Evolutionary conservation across 352 stramenopile genomes (phyloP), one percentile per base, ranked within the genome.

Genomic region (Blastocystis sp.): DNA sequence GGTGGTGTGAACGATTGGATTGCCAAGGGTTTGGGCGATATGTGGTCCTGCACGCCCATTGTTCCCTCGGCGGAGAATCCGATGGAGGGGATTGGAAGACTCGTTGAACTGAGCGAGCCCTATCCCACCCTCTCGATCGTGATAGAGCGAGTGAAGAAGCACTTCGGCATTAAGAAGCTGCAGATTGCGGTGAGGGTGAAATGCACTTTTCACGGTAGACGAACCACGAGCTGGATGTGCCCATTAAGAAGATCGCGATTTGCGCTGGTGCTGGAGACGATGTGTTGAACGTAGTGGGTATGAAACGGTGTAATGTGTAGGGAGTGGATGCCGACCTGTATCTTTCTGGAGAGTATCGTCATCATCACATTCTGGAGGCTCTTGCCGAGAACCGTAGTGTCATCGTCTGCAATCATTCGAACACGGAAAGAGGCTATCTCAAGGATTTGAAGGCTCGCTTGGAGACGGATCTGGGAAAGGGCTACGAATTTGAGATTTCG

Each of bases 391-490:
- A 74, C 40, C 59, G 45, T 1, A 80, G 40, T 52, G 89, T 90
- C 2, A 62, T 90, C n/a, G 76, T 90, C 19, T 65, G 74, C n/a
- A 80, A 90, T 74, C 89, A 90, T 68, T 90, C 89, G 34, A 90
- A 90, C 76, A 90, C 60, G n/a, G 89, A 90, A 71, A 54, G 89
- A 3, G 89, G 70, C n/a, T 90, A 80, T 52, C 61, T 90, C 45
- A 79, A 59, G 40, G 59, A 48, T 40, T 57, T 90, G 17, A 61
- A 60, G 6, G 0, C 6, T 1, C 70, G 63, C 6, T 34, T 90
- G n/a, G 48, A 90, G 52, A 66, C 38, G 21, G 54, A 63, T 10
- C 59, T 76, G 65, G 60, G 74, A 2, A 60, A 63, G 6, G 68
- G 74, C 1, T 62, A 40, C 21, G 79, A 45, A 34, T 40, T 89